A percentile compares a stretch with the other conserved stretches of the same genome.
Evolutionary conservation across 257 asterid genomes (phyloP).

Genomic region (Haberlea rhodopensis): DNA sequence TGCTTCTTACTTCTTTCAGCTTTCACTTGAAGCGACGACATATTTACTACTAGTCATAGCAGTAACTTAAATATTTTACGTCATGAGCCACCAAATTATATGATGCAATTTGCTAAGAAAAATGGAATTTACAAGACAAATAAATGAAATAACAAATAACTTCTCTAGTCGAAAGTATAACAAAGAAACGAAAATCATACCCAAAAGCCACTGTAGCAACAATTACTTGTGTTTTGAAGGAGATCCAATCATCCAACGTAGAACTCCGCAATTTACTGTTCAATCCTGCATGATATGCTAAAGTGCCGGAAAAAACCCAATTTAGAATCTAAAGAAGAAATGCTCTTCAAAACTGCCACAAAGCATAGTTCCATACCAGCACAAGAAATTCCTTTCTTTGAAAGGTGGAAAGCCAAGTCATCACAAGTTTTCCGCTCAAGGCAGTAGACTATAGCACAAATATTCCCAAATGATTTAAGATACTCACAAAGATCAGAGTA

Average conservation of each 20-base stretch:
- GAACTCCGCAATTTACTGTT: constrained; percentile 75
- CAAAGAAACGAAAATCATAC: constrained; percentile 40
- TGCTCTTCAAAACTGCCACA: constrained; percentile 17
- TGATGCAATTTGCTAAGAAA: background rate
- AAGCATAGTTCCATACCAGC: constrained; percentile 52
- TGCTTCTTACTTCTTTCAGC: background rate
- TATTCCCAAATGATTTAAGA: constrained; percentile 75
- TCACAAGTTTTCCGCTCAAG: constrained; percentile 91
- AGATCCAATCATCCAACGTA: constrained; percentile 85
- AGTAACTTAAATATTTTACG: background rate
- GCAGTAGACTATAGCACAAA: constrained; percentile 88
- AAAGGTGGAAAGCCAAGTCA: constrained; percentile 74
- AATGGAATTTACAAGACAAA: background rate
- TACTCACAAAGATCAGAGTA: constrained; percentile 73
- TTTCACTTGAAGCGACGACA: background rate
- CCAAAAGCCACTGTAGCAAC: constrained; percentile 99
- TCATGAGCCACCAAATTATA: background rate
- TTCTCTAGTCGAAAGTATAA: constrained; percentile 4
- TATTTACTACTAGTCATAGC: background rate
- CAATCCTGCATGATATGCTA: constrained; percentile 97
- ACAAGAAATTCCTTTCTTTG: constrained; percentile 64
- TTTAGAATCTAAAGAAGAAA: constrained; percentile 23
- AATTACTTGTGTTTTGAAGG: constrained; percentile 84
- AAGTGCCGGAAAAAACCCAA: constrained; percentile 27
- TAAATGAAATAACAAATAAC: background rate